Evolutionary conservation across 805 yeast species (phyloP).

Genomic region (Hanseniaspora pseudoguilliermondii): DNA sequence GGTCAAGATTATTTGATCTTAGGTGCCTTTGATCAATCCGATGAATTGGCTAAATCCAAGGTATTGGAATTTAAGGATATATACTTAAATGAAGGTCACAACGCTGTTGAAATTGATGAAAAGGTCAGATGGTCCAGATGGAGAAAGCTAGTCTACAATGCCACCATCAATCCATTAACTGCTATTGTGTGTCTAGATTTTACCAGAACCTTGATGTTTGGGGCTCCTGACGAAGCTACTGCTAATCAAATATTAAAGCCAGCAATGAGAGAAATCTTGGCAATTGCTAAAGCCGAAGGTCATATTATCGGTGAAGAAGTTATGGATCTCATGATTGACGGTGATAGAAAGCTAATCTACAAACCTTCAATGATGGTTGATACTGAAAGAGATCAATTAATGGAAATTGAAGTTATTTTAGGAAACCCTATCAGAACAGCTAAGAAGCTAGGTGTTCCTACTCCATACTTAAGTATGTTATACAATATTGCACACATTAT

Average conservation of each 20-base stretch:
- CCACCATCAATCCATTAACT: slow-evolving; percentile 50
- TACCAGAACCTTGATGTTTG: slow-evolving; percentile 13
- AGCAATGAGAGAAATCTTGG: slow-evolving; percentile 54
- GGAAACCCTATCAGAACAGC: slow-evolving; percentile 52
- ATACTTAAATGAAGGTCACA: slow-evolving; percentile 17
- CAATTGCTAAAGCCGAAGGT: slow-evolving; percentile 60
- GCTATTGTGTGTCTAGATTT: slow-evolving; percentile 38
- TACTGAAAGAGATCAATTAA: slow-evolving; percentile 47
- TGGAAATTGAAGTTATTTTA: slow-evolving; percentile 59
- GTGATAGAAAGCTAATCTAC: slow-evolving; percentile 48
- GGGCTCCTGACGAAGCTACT: slow-evolving; percentile 26
- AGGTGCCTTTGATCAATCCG: slow-evolving; percentile 16
- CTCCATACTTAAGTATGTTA: slow-evolving; percentile 49
- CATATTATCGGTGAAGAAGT: slow-evolving; percentile 38
- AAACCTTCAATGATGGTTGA: slow-evolving; percentile 68
- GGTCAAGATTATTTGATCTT: slow-evolving; percentile 14
- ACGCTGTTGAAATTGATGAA: slow-evolving; percentile 14
- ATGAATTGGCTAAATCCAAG: slow-evolving; percentile 12
- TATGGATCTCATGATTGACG: slow-evolving; percentile 39
- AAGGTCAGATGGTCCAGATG: slow-evolving; percentile 36
- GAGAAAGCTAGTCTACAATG: slow-evolving; percentile 58
- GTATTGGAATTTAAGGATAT: slow-evolving; percentile 13
- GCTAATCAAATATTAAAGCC: slow-evolving; percentile 52
- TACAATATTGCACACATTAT: slow-evolving; percentile 48
- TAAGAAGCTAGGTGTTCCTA: slow-evolving; percentile 32